Conservation (phyloP, 352 stramenopile genomes). For the Phytophthora quininea region DNA sequence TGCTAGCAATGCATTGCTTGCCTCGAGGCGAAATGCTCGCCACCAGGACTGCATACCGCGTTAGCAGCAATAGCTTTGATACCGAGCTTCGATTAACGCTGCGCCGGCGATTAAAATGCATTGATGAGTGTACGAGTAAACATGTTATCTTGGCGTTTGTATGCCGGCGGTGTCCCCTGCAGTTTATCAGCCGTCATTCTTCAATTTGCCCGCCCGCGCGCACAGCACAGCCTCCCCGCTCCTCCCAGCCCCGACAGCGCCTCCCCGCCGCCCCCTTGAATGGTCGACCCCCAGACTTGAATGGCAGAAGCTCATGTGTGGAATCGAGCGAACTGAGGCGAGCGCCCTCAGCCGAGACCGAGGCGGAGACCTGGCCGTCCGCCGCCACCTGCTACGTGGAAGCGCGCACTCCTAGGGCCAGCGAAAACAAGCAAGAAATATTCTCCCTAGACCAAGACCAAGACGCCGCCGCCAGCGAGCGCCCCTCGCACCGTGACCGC, state of each 20-base stretch:
- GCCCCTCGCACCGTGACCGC: conserved; percentile 33
- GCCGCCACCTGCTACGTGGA: conserved; percentile 70
- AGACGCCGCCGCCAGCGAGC: background rate
- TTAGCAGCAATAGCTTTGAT: no score
- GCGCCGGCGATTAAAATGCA: background rate
- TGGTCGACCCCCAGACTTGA: conserved; percentile 44
- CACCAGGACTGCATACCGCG: no score
- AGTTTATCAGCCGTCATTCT: conserved; percentile 10
- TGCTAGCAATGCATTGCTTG: no score
- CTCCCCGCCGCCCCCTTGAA: conserved; percentile 33
- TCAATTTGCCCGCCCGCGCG: conserved; percentile 16
- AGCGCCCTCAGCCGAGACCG: conserved; percentile 22
- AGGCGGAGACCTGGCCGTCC: conserved; percentile 34
- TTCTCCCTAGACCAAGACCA: no score
- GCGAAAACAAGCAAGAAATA: background rate
- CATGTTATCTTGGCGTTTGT: conserved; percentile 17
- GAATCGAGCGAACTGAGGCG: conserved; percentile 34
- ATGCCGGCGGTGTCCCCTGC: background rate
- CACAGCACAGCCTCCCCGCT: background rate
- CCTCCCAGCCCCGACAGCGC: background rate
- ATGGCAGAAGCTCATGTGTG: conserved; percentile 36
- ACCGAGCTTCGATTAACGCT: no score
- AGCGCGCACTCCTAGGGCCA: conserved; percentile 69
- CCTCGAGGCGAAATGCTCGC: no score
- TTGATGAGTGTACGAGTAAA: background rate